A percentile compares a stretch with the other conserved stretches of the same genome.
phyloP scores from a whole-genome alignment of 2,329 filamentous ascomycete species.

The Leptographium flavum region DNA sequence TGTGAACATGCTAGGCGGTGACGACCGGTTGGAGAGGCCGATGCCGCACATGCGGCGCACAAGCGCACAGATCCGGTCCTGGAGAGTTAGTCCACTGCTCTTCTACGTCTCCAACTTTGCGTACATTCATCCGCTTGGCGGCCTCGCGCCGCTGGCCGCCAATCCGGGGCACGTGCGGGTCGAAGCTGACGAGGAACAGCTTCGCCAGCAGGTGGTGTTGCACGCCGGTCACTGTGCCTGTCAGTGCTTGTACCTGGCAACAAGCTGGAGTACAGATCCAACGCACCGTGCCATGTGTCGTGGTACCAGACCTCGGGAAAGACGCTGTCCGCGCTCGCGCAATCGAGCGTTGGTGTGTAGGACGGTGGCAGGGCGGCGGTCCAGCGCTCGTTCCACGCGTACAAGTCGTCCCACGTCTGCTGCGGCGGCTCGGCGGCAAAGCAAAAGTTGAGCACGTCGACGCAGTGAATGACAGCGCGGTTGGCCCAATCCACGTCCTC shows the following conservation, averaged over 20 bases:
- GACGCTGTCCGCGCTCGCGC: slow-evolving; percentile 22
- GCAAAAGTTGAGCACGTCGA: slow-evolving; percentile 50
- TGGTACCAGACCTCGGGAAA: slow-evolving; percentile 47
- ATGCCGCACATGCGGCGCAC: slow-evolving; percentile 44
- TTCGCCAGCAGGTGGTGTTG: slow-evolving; percentile 45
- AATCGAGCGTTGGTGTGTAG: slow-evolving; percentile 39
- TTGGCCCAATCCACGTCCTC: slow-evolving; percentile 46
- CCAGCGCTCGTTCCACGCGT: slow-evolving; percentile 32
- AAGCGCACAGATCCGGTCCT: slow-evolving; percentile 29
- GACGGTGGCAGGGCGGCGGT: slow-evolving; percentile 29
- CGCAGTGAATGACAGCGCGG: slow-evolving; percentile 44
- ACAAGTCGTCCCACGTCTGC: slow-evolving; percentile 27
- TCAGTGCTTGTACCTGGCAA: too few relatives aligned
- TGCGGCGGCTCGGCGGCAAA: slow-evolving; percentile 29
- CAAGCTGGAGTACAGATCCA: too few relatives aligned
- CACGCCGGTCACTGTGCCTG: slow-evolving; percentile 35
- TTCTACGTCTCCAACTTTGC: background rate
- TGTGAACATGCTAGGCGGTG: slow-evolving; percentile 38
- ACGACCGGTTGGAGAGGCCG: slow-evolving; percentile 38
- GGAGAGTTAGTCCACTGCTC: background rate
- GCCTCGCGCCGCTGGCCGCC: slow-evolving; percentile 21
- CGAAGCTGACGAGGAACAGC: slow-evolving; percentile 40
- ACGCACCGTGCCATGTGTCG: slow-evolving; percentile 36
- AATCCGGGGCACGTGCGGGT: slow-evolving; percentile 36
- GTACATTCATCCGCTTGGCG: slow-evolving; percentile 5